These are phyloP conservation scores for Cochlearia excelsa DNA, from an alignment of 345 rosid species.

Conservation along the genomic window DNA sequence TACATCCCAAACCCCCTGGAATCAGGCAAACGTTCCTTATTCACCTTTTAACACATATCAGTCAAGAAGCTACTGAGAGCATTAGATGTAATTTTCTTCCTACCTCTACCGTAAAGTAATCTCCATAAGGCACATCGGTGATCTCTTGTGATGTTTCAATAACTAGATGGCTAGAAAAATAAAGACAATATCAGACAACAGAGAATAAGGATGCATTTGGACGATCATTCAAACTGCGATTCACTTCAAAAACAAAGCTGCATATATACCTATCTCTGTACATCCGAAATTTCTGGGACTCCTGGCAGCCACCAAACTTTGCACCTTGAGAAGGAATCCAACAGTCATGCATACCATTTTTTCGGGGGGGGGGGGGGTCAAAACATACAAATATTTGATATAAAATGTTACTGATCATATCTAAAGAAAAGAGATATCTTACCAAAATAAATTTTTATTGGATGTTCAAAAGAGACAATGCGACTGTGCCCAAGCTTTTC, in stretches of 20 bases:
- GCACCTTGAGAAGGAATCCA: slow-evolving; percentile 55
- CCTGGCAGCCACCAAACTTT: slow-evolving; percentile 88
- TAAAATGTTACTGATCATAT: slow-evolving; percentile 10
- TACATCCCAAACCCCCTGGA: slow-evolving; percentile 81
- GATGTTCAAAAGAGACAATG: slow-evolving; percentile 84
- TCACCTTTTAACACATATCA: slow-evolving; percentile 18
- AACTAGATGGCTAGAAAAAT: slow-evolving; percentile 63
- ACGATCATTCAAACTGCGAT: slow-evolving; percentile 3
- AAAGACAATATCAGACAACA: slow-evolving; percentile 26
- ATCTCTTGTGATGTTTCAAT: slow-evolving; percentile 84
- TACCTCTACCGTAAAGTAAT: slow-evolving; percentile 92
- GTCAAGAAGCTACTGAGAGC: slow-evolving; percentile 2
- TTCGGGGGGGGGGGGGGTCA: too few relatives aligned
- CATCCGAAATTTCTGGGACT: slow-evolving; percentile 71
- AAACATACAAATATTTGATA: slow-evolving; percentile 1
- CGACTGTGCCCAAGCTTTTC: slow-evolving; percentile 75
- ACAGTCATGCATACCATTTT: slow-evolving; percentile 19
- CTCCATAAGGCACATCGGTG: slow-evolving; percentile 82
- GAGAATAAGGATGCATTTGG: slow-evolving; percentile 12
- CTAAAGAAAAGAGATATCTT: slow-evolving; percentile 27
- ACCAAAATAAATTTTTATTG: slow-evolving; percentile 95
- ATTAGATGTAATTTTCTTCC: slow-evolving; percentile 13
- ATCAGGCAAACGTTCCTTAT: slow-evolving; percentile 11
- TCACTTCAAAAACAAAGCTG: slow-evolving; percentile 5
- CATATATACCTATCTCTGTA: slow-evolving; percentile 67